Base-by-base conservation (phyloP, 495 filamentous ascomycete genomes). In the Tuber magnatum region DNA sequence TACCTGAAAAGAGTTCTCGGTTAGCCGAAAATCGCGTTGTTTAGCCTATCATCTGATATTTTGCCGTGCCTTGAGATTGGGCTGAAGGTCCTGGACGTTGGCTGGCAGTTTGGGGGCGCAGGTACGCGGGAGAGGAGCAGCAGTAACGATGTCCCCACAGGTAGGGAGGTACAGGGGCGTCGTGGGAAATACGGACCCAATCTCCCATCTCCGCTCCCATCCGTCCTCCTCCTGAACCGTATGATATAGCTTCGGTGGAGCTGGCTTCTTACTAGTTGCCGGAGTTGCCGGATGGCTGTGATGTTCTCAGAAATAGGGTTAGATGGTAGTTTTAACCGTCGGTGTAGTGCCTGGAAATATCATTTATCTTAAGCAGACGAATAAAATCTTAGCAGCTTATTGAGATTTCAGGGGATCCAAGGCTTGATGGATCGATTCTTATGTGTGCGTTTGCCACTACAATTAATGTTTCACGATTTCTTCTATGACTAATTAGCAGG, bases 191-290 rank as follows among this genome's bases (percentile, higher is more conserved):
- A 90, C 82, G 90, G 90, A 7, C 86, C 83, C 69, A 93, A 93
- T 77, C 84, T 87, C 10, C 88, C 88, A 40, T 86, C 89, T 22
- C 87, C 88, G 0, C 88, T 89, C 43, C 83, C 87, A 1, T 89
- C 90, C 22, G 88, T 86, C 71, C 86, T 86, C 38, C 75, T 89
- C 71, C 84, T 85, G 65, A 88, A 89, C 76, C 86, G 88, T 38
- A 84, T 92, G 10, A 86, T 86, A 35, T 93, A 93, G 92, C 81
- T 93, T 92, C 81, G 89, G 88, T 71, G 91, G 91, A 35, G 92
- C 92, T 77, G 89, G 91, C 4, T 85, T 88, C 4, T 86, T 92
- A 41, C 84, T 91, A 8, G 81, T 88, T 43, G 90, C 89, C 22
- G 84, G 86, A 8, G 81, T 88, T 43, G 90, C 89, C 22, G 84